Evolutionary conservation across 1,284 basidiomycete species (phyloP), one percentile per base, ranked within the genome.

Genomic region (Apiotrichum montevideense): DNA sequence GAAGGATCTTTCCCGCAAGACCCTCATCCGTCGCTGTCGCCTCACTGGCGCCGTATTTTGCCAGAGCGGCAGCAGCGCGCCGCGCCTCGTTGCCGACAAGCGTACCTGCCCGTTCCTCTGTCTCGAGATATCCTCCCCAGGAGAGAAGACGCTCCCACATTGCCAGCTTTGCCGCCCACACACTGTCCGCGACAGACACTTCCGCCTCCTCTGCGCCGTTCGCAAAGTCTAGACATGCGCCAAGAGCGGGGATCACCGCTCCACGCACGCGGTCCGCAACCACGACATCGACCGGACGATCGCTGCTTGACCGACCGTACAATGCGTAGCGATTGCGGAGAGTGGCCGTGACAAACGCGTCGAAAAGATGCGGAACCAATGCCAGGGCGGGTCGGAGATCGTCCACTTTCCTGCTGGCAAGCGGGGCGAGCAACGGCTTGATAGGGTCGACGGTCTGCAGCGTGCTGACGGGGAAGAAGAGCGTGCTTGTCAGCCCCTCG

Each of bases 91-190:
- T 32, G 3, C 56, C 45, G 4, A 74, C 57, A 4, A 73, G 47
- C 13, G 51, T 43, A 5, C 57, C 55, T 56, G 71, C 72, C 0
- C 42, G 47, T 2, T 39, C 55, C 42, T 76, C 72, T 21, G 21
- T 21, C 58, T 74, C 74, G 48, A 74, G 63, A 51, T 74, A 76
- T 29, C 72, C 72, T 32, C 72, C 72, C 74, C 74, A 76, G 3
- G 37, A 39, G 14, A 62, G 52, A 3, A 76, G 48, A 0, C 56
- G 58, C 10, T 54, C 46, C 74, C 74, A 76, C 0, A 73, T 35
- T 1, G 33, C 46, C 0, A 41, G 33, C 8, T 64, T 62, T 2
- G 68, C 55, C 6, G 49, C 29, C 64, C 63, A 67, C 3, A 59
- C 35, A 1, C 42, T 37, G 32, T 58, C 54, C 21, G 21, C 21